These are phyloP conservation scores for Cercospora sesami DNA, from an alignment of 2,329 filamentous ascomycete species.

Conservation along the genomic window DNA sequence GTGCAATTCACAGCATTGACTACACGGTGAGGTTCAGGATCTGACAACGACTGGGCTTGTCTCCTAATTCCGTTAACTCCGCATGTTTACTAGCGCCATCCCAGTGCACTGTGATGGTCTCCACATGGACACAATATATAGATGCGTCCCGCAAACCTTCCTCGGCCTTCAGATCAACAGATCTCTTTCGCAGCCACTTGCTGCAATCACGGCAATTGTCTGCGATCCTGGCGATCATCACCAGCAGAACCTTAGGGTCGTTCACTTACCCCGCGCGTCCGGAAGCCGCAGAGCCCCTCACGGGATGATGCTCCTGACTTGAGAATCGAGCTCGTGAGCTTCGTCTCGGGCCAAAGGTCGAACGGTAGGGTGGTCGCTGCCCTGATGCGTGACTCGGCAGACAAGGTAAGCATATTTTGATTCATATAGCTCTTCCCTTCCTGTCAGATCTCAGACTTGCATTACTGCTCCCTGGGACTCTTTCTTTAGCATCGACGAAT, in stretches of 20 bases:
- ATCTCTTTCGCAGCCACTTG: neutral
- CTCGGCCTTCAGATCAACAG: neutral
- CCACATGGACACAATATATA: neutral
- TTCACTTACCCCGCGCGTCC: neutral
- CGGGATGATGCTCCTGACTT: constrained; percentile 17
- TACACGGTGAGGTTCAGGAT: neutral
- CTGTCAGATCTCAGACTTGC: neutral
- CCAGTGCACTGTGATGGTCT: neutral
- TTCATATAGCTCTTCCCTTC: constrained; percentile 1
- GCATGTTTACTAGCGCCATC: neutral
- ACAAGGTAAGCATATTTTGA: neutral
- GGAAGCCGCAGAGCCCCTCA: constrained; percentile 6
- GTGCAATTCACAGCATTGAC: neutral
- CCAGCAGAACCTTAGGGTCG: neutral
- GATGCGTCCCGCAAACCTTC: neutral
- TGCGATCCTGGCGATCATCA: neutral
- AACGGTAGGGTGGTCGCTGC: neutral
- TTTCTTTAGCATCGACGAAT: neutral
- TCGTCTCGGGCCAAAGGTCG: constrained; percentile 16
- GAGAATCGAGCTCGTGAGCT: constrained; percentile 14
- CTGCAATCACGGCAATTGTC: neutral
- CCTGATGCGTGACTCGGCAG: neutral
- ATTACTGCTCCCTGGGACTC: neutral
- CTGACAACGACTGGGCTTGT: neutral
- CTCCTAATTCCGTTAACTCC: neutral